phyloP scores from a whole-genome alignment of 768 basidiomycete genomes.

The Botryobasidium botryosum region DNA sequence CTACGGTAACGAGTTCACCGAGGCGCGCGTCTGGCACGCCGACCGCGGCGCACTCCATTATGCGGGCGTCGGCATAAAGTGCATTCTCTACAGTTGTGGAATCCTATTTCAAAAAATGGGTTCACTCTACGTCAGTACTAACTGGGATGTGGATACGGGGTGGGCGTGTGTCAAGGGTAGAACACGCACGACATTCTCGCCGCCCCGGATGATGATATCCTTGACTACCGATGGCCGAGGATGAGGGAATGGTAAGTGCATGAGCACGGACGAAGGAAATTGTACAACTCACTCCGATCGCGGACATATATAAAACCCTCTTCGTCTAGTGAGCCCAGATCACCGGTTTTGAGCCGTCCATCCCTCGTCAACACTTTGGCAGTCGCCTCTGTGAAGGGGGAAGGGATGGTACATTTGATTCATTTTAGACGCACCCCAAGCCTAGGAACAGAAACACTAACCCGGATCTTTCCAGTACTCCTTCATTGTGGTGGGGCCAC shows the following conservation, averaged over 20 bases:
- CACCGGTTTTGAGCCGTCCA: slow-evolving; percentile 27
- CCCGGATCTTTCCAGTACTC: slow-evolving; percentile 8
- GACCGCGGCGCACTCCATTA: slow-evolving; percentile 40
- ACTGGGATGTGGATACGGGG: background rate
- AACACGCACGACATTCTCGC: slow-evolving; percentile 44
- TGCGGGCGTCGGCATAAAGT: slow-evolving; percentile 35
- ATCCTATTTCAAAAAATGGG: too few species aligned
- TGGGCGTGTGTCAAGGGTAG: background rate
- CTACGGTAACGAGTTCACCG: slow-evolving; percentile 40
- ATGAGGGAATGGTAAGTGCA: too few species aligned
- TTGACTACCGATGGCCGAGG: slow-evolving; percentile 32
- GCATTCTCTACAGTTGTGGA: slow-evolving; percentile 47
- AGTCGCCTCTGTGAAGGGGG: too few species aligned
- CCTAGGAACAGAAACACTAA: too few species aligned
- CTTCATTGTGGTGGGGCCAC: slow-evolving; percentile 8
- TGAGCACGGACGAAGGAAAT: too few species aligned
- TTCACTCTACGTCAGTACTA: too few species aligned
- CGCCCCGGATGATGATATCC: slow-evolving; percentile 44
- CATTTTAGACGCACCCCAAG: too few species aligned
- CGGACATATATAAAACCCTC: slow-evolving; percentile 23
- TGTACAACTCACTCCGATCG: slow-evolving; percentile 20
- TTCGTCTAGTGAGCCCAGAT: slow-evolving; percentile 22
- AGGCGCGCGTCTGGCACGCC: slow-evolving; percentile 41
- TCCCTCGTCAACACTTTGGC: slow-evolving; percentile 17
- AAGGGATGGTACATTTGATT: too few species aligned